Conservation (phyloP, 202 grass and related monocot species). For the Schoenoplectus tabernaemontani region DNA sequence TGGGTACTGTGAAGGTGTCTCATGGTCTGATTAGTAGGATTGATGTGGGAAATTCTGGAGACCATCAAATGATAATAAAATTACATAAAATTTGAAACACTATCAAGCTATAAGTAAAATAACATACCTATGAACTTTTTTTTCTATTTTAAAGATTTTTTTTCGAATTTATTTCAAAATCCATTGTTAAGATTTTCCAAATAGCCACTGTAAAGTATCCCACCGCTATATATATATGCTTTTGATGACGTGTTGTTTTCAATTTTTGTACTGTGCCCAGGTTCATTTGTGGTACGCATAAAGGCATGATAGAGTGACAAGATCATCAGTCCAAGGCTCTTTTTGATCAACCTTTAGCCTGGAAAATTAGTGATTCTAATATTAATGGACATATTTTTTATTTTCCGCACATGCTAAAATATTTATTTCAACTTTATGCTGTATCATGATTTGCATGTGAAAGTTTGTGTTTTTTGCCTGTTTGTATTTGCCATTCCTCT, state of each 20-base stretch:
- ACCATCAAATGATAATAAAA: too few relatives aligned
- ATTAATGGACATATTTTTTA: neutral
- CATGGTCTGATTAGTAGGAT: neutral
- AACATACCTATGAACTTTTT: too few relatives aligned
- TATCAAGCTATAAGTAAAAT: too few relatives aligned
- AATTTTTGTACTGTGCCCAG: slow-evolving; percentile 28
- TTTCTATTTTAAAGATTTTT: too few relatives aligned
- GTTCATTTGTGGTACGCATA: slow-evolving; percentile 82
- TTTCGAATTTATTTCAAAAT: too few relatives aligned
- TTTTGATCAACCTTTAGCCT: neutral
- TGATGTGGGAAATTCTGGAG: neutral
- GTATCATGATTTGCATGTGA: neutral
- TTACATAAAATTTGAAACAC: too few relatives aligned
- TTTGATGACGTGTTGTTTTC: neutral
- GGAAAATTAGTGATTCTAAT: neutral
- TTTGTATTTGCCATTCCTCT: neutral
- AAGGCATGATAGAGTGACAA: slow-evolving; percentile 46
- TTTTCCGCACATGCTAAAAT: neutral
- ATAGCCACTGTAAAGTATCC: too few relatives aligned
- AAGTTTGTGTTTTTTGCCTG: neutral
- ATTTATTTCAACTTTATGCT: neutral
- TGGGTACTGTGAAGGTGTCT: neutral
- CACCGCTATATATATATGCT: neutral
- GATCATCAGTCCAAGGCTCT: neutral
- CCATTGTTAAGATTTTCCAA: neutral